A percentile compares a stretch with the other conserved stretches of the same genome.
These are phyloP conservation scores for Tephrocybe sp. DNA, from an alignment of 768 basidiomycete species.

Conservation along the genomic window DNA sequence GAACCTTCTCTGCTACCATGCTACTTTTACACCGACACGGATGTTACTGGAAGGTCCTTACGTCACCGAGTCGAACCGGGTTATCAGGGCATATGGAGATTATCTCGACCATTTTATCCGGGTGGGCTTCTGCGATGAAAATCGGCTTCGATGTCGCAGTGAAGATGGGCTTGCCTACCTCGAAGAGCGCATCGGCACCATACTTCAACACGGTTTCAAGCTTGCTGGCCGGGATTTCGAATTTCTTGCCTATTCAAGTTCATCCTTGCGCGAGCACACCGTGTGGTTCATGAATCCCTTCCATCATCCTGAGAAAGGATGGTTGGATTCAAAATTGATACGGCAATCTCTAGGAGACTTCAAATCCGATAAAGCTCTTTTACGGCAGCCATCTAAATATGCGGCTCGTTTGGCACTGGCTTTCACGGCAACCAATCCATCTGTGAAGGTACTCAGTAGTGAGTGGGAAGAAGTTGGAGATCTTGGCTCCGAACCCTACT, in stretches of 20 bases:
- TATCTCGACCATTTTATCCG: constrained; percentile 72
- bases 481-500: constrained; percentile 38
- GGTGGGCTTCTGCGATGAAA: constrained; percentile 85
- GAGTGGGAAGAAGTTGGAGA: constrained; percentile 70
- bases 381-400: constrained; percentile 68
- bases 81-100: constrained; percentile 64
- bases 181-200: constrained; percentile 51
- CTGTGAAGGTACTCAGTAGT: constrained; percentile 49
- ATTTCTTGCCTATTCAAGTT: constrained; percentile 80
- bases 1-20: no score
- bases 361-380: constrained; percentile 37
- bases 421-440: constrained; percentile 79
- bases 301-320: constrained; percentile 35
- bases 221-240: constrained; percentile 73
- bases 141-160: constrained; percentile 68
- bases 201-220: constrained; percentile 60
- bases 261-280: constrained; percentile 73
- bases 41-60: constrained; percentile 76
- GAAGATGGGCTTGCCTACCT: constrained; percentile 64
- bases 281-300: constrained; percentile 83
- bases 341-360: constrained; percentile 70
- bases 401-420: constrained; percentile 83
- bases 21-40: constrained; percentile 35
- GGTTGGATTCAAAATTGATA: constrained; percentile 56
- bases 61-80: constrained; percentile 71